phyloP scores from a whole-genome alignment of 768 basidiomycete species.

The Collybia sordida region DNA sequence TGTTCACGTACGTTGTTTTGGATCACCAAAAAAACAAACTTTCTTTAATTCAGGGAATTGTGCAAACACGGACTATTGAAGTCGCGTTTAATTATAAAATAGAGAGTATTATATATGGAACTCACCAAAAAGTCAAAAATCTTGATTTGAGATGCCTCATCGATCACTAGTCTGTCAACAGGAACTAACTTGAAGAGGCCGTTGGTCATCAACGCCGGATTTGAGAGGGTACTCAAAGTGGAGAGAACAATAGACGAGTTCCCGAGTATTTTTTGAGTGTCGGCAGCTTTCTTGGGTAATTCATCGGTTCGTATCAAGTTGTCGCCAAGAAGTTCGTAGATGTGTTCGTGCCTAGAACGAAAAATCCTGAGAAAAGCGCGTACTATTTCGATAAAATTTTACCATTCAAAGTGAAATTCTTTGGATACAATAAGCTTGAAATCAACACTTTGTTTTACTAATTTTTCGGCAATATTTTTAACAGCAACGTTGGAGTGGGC shows the following conservation, averaged over 20 bases:
- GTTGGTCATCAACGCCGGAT: constrained; percentile 33
- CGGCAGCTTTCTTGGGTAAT: constrained; percentile 25
- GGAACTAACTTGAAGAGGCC: constrained; percentile 37
- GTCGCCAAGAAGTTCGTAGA: constrained; percentile 34
- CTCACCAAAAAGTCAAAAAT: constrained; percentile 47
- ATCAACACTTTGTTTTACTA: constrained; percentile 31
- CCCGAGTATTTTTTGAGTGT: constrained; percentile 24
- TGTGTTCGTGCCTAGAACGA: constrained; percentile 48
- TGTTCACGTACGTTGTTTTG: constrained; percentile 44
- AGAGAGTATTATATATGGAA: not conserved
- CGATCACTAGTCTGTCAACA: constrained; percentile 48
- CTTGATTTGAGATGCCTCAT: constrained; percentile 55
- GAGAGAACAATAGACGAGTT: constrained; percentile 38
- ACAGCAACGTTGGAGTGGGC: constrained; percentile 53
- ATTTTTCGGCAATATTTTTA: constrained; percentile 47
- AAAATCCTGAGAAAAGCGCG: not conserved
- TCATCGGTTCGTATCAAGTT: constrained; percentile 42
- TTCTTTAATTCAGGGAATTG: constrained; percentile 38
- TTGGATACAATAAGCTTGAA: constrained; percentile 47
- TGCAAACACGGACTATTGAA: constrained; percentile 40
- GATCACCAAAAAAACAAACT: constrained; percentile 55
- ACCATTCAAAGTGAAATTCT: constrained; percentile 51
- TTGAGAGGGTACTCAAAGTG: constrained; percentile 52
- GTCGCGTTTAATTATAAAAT: not conserved
- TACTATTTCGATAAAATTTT: constrained; percentile 2